Evolutionary conservation across 1,284 basidiomycete species (phyloP).

Genomic region (Coniferiporia sulphurascens): DNA sequence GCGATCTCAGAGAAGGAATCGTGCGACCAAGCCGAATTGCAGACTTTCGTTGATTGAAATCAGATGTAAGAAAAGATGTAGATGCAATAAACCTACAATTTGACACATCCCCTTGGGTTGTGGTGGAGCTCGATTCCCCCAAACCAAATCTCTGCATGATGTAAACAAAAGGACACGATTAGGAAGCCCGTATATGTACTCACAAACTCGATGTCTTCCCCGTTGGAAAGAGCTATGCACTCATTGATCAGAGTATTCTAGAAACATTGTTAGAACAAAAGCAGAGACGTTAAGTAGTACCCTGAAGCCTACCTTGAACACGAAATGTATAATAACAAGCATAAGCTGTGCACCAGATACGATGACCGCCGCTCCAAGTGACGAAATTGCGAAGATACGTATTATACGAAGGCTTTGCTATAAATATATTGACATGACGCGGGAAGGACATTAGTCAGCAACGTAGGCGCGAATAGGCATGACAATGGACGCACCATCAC

Average conservation of each 20-base stretch:
- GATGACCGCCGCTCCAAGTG: constrained; percentile 46
- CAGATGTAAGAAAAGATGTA: constrained; percentile 11
- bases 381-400: constrained; percentile 50
- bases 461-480: background rate
- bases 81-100: constrained; percentile 36
- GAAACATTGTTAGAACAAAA: background rate
- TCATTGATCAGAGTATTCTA: constrained; percentile 50
- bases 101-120: constrained; percentile 33
- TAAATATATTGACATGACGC: background rate
- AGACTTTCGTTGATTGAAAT: constrained; percentile 39
- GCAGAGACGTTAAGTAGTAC: background rate
- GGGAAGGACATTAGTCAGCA: background rate
- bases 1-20: constrained; percentile 60
- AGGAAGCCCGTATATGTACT: background rate
- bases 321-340: constrained; percentile 60
- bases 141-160: constrained; percentile 32
- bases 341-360: constrained; percentile 52
- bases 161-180: background rate
- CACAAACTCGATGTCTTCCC: constrained; percentile 5
- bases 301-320: constrained; percentile 47
- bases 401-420: constrained; percentile 59
- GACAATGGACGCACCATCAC: constrained; percentile 42
- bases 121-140: constrained; percentile 32
- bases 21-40: constrained; percentile 48
- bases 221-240: constrained; percentile 16